Evolutionary conservation across 2,329 filamentous ascomycete species (phyloP), one percentile per base, ranked within the genome.

Genomic region (Seiridium unicorne): DNA sequence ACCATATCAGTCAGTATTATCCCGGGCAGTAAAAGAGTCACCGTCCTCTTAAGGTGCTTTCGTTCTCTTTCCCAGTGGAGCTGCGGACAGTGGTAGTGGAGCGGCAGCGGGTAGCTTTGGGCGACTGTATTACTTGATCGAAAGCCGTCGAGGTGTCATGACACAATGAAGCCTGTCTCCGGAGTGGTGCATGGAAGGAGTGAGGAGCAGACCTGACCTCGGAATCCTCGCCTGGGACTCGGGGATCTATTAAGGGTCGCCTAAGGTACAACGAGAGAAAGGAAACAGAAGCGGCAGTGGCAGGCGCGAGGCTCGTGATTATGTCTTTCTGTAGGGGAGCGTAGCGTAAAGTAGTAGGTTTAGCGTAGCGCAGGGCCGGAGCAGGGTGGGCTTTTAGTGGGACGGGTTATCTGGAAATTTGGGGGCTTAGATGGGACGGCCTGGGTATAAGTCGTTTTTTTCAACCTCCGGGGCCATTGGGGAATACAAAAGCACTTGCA

Each of bases 361-460:
- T 26, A 26, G 18, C 10, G 49, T 53, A 40, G 49, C 34, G 49
- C 49, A 53, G 34, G 32, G 35, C 32, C 49, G 49, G 49, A 53
- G 32, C 49, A 36, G 35, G 7, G 36, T 40, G 51, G 51, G 44
- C 26, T 35, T 31, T 34, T 55, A 44, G 49, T 53, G 51, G 51
- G 35, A 55, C 51, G 51, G 51, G 51, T 55, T 55, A 55, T 55
- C 51, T 55, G 51, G 35, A 34, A 44, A 44, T n/a, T 55, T 55
- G 38, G 51, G 38, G 49, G 49, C 49, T 53, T 53, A 53, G 49
- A 42, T 55, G 51, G 51, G 51, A 55, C 51, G 51, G 51, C 51
- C 38, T 55, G 51, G 51, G 51, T 55, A 55, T 55, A 55, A 55
- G 51, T 55, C 51, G 51, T 55, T 55, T 55, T 55, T 44, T 34